Evolutionary conservation across 495 filamentous ascomycete species (phyloP), one percentile per base, ranked within the genome.

Genomic region (Penicillium coprophilum): DNA sequence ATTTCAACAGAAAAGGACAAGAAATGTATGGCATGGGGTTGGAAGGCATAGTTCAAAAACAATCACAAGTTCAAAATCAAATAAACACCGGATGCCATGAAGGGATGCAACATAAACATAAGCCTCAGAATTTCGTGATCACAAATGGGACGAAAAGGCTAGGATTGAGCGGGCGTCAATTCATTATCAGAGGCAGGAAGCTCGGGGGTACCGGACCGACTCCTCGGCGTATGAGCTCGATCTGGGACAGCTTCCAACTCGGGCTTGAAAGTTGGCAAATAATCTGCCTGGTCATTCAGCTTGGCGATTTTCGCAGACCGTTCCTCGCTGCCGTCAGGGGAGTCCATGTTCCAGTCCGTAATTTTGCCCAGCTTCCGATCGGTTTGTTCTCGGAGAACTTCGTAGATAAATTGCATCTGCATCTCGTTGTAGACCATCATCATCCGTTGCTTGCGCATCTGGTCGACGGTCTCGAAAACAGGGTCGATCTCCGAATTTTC

Each of bases 341-440:
- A 56, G 46, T 67, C 57, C 19, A 51, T 48, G 46, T 48, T 47
- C 15, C 36, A 46, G 5, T 17, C 36, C 13, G 55, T 27, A 11
- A 55, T 30, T 51, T 71, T 74, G 43, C 74, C 72, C 27, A 78
- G 64, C 66, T 81, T 87, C 31, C 82, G 69, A 47, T 81, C 71
- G 67, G 87, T 89, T 60, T 85, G 75, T 69, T 92, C 89, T 44
- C 83, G 80, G 53, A 97, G 63, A 0, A 96, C 90, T 62, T 90
- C 85, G 73, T 99, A 97, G 41, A 99, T 82, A 66, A 99, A 97
- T 17, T 81, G 69, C 65, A 90, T 91, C 72, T 99, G 95, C 60
- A 80, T 70, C 65, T 92, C 88, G 28, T 87, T 87, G 71, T 97
- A 94, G 4, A 99, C 95, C 95, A 97, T 99, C 69, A 87, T 89